Base-by-base conservation (phyloP, 2,329 filamentous ascomycete genomes). In the Dothiorella sarmentorum region DNA sequence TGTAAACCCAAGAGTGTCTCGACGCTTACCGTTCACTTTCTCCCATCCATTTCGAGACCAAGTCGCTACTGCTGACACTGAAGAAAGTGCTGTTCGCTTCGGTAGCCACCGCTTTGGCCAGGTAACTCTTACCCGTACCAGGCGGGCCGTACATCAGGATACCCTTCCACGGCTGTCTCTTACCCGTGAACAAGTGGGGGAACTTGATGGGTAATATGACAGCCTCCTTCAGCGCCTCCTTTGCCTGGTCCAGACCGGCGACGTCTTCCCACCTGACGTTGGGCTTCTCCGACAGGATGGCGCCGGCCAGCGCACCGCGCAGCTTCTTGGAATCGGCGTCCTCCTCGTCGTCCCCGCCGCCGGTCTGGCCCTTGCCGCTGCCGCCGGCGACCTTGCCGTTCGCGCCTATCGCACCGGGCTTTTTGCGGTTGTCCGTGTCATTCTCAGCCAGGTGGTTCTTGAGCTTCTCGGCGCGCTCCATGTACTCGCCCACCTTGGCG, bases 1-100 rank as follows among this genome's bases (percentile, higher is more conserved):
- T 63, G 42, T 26, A 60, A 20, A 24, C 13, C 40, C 40, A 27
- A 15, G 7, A 6, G 2, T 7, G 4, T 17, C 22, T 20, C n/a
- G 59, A n/a, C 24, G 67, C 80, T 49, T 78, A 95, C 90, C 91
- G 85, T 85, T 99, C 94, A 80, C 90, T 95, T 76, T 99, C 94
- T 78, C 94, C 94, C 94, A 99, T 99, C 94, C 94, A 99, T 73
- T 99, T 99, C 74, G 91, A 96, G 61, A 99, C 94, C 74, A 99
- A 75, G 73, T 99, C 94, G 71, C 91, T 96, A 81, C 90, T 96
- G 76, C 90, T 96, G 65, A 99, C 93, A 70, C 91, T 97, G 82
- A 99, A 99, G 73, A 99, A 99, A 3, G 94, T 97, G 75, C 92
- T 97, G 75, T 99, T 97, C 60, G 94, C 94, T 76, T 99, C 94